A percentile compares a stretch with the other conserved stretches of the same genome.
Evolutionary conservation across 2,329 filamentous ascomycete species (phyloP).

Genomic region (Alternaria triticimaculans): DNA sequence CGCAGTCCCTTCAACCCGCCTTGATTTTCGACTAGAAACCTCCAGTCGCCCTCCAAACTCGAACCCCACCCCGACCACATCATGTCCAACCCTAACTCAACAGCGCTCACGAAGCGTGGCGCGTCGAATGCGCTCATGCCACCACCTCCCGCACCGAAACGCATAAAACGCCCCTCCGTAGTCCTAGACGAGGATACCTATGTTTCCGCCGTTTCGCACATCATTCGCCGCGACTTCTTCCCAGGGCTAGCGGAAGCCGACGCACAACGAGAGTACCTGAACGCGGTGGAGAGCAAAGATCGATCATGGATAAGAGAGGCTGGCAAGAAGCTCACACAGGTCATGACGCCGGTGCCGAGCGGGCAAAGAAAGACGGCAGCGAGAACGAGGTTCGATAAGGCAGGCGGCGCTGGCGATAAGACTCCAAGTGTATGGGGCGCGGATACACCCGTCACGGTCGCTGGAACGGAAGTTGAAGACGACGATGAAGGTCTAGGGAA

Average conservation of each 20-base stretch:
- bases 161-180: slow-evolving; percentile 87
- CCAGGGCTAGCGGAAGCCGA: slow-evolving; percentile 86
- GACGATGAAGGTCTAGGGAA: slow-evolving; percentile 45
- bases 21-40: too few species aligned
- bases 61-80: not conserved
- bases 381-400: slow-evolving; percentile 26
- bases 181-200: slow-evolving; percentile 95
- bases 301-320: slow-evolving; percentile 85
- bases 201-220: slow-evolving; percentile 86
- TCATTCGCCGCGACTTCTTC: slow-evolving; percentile 97
- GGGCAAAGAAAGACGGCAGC: slow-evolving; percentile 46
- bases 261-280: slow-evolving; percentile 88
- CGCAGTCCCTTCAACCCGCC: too few species aligned
- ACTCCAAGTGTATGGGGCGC: slow-evolving; percentile 71
- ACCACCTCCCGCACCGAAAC: slow-evolving; percentile 81
- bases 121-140: slow-evolving; percentile 79
- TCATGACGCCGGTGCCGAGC: slow-evolving; percentile 79
- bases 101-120: slow-evolving; percentile 70
- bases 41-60: not conserved
- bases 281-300: slow-evolving; percentile 87
- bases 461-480: slow-evolving; percentile 44
- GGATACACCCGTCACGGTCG: slow-evolving; percentile 74
- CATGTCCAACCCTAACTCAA: slow-evolving; percentile 53
- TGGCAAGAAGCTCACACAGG: slow-evolving; percentile 66
- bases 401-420: slow-evolving; percentile 43